Percentiles rank a stretch among this genome's conserved stretches.
Evolutionary conservation across 148 eudicot species (phyloP).

Genomic region (Rhododendron simsii): DNA sequence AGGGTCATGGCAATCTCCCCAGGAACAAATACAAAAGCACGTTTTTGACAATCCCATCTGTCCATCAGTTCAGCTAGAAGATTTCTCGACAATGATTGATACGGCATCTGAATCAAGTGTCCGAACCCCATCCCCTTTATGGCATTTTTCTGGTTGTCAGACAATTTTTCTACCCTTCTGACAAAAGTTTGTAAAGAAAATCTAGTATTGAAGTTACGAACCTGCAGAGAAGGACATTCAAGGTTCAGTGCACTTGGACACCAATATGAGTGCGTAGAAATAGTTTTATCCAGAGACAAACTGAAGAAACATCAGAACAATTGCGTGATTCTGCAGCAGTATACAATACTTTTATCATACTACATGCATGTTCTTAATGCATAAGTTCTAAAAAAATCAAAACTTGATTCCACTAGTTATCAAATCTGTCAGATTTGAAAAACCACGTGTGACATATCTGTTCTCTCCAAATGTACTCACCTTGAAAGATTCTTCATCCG

Average conservation of each 20-base stretch:
- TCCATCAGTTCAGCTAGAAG: conserved; percentile 59
- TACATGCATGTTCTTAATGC: background rate
- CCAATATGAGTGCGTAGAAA: background rate
- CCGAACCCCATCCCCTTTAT: conserved; percentile 56
- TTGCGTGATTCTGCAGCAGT: background rate
- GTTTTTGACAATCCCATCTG: conserved; percentile 48
- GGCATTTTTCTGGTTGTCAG: conserved; percentile 40
- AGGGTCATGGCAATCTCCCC: conserved; percentile 41
- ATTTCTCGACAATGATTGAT: conserved; percentile 40
- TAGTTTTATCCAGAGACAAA: background rate
- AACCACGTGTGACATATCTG: background rate
- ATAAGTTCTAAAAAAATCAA: background rate
- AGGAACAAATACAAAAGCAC: conserved; percentile 41
- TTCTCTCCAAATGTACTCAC: background rate
- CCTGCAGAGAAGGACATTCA: conserved; percentile 27
- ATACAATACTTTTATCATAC: background rate
- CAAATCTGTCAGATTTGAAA: background rate
- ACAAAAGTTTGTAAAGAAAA: conserved; percentile 53
- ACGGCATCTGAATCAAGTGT: conserved; percentile 35
- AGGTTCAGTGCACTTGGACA: background rate
- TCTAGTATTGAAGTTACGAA: conserved; percentile 44
- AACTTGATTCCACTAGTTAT: background rate
- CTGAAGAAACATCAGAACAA: background rate
- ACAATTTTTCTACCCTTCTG: conserved; percentile 44
- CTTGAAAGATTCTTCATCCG: background rate